A percentile compares a stretch with the other conserved stretches of the same genome.
These are phyloP conservation scores for Fusarium acutatum DNA, from an alignment of 2,329 filamentous ascomycete species.

Conservation along the genomic window DNA sequence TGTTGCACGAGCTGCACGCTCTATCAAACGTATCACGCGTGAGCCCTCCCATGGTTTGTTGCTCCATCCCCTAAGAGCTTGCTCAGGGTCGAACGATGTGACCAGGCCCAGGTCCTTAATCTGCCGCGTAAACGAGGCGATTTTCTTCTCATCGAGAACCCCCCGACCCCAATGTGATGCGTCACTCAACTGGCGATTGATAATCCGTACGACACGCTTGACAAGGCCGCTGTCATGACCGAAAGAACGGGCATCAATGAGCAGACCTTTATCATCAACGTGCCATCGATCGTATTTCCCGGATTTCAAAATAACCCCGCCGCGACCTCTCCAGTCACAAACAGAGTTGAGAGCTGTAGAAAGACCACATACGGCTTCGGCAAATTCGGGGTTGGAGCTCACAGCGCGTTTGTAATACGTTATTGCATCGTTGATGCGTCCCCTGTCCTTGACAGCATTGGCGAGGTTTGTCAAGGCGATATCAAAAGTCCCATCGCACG, in stretches of 20 bases:
- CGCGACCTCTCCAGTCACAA: constrained; percentile 91
- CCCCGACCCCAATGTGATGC: constrained; percentile 87
- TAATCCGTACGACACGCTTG: constrained; percentile 88
- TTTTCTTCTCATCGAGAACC: constrained; percentile 64
- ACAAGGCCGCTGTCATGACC: constrained; percentile 80
- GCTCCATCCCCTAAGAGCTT: constrained; percentile 67
- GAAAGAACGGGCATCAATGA: constrained; percentile 74
- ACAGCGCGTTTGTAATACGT: constrained; percentile 91
- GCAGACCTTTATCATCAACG: constrained; percentile 83
- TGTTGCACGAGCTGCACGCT: constrained; percentile 80
- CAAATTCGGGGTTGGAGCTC: constrained; percentile 90
- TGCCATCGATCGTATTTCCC: constrained; percentile 91
- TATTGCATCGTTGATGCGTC: constrained; percentile 91
- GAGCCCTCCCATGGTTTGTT: constrained; percentile 88
- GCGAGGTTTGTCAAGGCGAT: constrained; percentile 96
- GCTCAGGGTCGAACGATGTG: constrained; percentile 48
- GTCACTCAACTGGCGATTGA: constrained; percentile 85
- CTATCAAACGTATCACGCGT: constrained; percentile 81
- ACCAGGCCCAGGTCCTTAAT: constrained; percentile 52
- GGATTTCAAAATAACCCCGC: constrained; percentile 79
- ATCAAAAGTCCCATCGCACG: constrained; percentile 93
- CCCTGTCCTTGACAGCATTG: constrained; percentile 97
- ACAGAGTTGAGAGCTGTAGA: constrained; percentile 96
- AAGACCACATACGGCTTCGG: constrained; percentile 94
- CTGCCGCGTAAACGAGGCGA: constrained; percentile 61